Conservation (phyloP, 75 land plant species). For the Ceratopteris richardii region DNA sequence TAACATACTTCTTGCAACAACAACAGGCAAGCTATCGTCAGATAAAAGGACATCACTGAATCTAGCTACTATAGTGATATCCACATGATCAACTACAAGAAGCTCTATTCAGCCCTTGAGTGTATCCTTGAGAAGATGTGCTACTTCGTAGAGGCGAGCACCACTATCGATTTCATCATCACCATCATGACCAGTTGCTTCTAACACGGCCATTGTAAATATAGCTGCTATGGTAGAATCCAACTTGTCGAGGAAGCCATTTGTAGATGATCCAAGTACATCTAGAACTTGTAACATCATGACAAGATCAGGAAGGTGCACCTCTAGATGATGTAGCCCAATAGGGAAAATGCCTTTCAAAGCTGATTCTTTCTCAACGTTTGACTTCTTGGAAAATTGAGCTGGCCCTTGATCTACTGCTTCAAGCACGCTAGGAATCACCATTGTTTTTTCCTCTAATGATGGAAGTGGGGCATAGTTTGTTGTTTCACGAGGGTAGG, state of each 20-base stretch:
- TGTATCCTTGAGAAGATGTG: constrained; percentile 47
- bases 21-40: constrained; percentile 79
- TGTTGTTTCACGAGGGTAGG: no score
- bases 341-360: constrained; percentile 60
- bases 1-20: constrained; percentile 88
- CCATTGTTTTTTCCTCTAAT: background rate
- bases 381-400: no score
- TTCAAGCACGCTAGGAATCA: background rate
- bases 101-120: constrained; percentile 66
- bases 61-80: constrained; percentile 78
- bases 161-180: constrained; percentile 23
- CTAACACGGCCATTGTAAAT: constrained; percentile 23
- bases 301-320: constrained; percentile 61
- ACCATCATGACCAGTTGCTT: constrained; percentile 11
- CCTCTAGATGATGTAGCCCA: constrained; percentile 70
- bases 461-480: background rate
- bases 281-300: constrained; percentile 47
- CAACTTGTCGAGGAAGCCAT: constrained; percentile 22
- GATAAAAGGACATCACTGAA: constrained; percentile 82
- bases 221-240: constrained; percentile 46
- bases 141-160: constrained; percentile 73
- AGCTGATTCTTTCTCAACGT: background rate
- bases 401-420: background rate
- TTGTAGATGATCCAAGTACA: constrained; percentile 25
- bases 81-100: constrained; percentile 73